A percentile compares a stretch with the other conserved stretches of the same genome.
Conservation (phyloP, 768 basidiomycete species). For the Hygrocybe punicea region DNA sequence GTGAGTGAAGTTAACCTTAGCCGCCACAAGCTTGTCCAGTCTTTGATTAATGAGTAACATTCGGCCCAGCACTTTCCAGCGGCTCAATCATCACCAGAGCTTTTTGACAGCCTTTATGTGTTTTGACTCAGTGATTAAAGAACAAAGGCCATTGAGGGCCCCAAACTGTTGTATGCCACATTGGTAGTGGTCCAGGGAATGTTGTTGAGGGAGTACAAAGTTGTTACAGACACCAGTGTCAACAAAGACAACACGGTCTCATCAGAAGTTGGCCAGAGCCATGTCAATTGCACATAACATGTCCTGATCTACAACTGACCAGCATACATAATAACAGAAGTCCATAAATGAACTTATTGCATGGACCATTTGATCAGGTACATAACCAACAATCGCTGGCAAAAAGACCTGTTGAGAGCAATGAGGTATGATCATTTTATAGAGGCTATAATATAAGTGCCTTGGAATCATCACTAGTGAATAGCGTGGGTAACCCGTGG, state of each 20-base stretch:
- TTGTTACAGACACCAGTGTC: background rate
- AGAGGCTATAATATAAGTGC: slow-evolving; percentile 5
- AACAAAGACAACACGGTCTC: slow-evolving; percentile 13
- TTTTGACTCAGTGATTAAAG: slow-evolving; percentile 24
- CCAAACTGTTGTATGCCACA: slow-evolving; percentile 18
- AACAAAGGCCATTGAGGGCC: slow-evolving; percentile 21
- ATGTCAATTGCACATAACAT: slow-evolving; percentile 5
- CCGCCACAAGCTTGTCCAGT: slow-evolving; percentile 19
- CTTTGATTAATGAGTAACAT: slow-evolving; percentile 15
- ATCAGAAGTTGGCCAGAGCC: slow-evolving; percentile 11
- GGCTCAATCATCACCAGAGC: slow-evolving; percentile 21
- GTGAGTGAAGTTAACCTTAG: slow-evolving; percentile 12
- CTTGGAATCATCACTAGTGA: slow-evolving; percentile 7
- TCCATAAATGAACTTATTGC: slow-evolving; percentile 19
- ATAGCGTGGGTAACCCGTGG: too few species aligned
- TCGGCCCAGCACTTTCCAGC: slow-evolving; percentile 7
- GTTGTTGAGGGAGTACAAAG: background rate
- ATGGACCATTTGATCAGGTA: slow-evolving; percentile 16
- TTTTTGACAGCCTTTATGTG: slow-evolving; percentile 28
- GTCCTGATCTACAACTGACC: slow-evolving; percentile 7
- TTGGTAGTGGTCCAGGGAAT: slow-evolving; percentile 12
- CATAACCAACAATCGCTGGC: slow-evolving; percentile 18
- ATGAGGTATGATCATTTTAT: background rate
- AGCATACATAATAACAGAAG: slow-evolving; percentile 19
- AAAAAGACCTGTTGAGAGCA: slow-evolving; percentile 18